Conservation (phyloP, 148 eudicot genomes). For the Linanthus parryae region DNA sequence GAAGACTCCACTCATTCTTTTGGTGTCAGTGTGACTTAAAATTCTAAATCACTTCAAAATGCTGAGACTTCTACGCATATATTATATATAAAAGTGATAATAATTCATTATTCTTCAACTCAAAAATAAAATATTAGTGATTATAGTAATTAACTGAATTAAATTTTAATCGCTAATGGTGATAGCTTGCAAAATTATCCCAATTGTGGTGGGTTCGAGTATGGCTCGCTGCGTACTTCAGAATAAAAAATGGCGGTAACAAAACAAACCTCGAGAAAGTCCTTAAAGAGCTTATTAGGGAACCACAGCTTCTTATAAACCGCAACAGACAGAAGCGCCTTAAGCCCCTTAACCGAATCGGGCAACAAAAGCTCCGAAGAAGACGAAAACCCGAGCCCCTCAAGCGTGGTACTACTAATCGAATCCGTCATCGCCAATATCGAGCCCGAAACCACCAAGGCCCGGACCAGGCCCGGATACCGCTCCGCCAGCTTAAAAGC, state of each 20-base stretch:
- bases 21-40: too few relatives aligned
- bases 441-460: slow-evolving; percentile 75
- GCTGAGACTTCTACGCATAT: too few relatives aligned
- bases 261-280: slow-evolving; percentile 67
- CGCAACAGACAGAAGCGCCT: slow-evolving; percentile 73
- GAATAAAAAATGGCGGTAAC: neutral
- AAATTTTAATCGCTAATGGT: too few relatives aligned
- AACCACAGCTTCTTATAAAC: slow-evolving; percentile 83
- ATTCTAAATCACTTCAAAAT: too few relatives aligned
- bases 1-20: too few relatives aligned
- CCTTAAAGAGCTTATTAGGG: slow-evolving; percentile 67
- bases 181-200: too few relatives aligned
- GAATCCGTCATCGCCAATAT: slow-evolving; percentile 84
- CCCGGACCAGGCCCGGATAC: slow-evolving; percentile 61
- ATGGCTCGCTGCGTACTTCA: too few relatives aligned
- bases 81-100: too few relatives aligned
- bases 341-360: slow-evolving; percentile 63
- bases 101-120: too few relatives aligned
- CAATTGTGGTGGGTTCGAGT: too few relatives aligned
- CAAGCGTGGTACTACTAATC: slow-evolving; percentile 48
- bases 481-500: slow-evolving; percentile 80
- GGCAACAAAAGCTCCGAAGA: slow-evolving; percentile 86
- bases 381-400: slow-evolving; percentile 57
- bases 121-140: too few relatives aligned
- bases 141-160: too few relatives aligned